Evolutionary conservation across 352 stramenopile genomes (phyloP), one percentile per base, ranked within the genome.

Genomic region (Globisporangium nodosum): DNA sequence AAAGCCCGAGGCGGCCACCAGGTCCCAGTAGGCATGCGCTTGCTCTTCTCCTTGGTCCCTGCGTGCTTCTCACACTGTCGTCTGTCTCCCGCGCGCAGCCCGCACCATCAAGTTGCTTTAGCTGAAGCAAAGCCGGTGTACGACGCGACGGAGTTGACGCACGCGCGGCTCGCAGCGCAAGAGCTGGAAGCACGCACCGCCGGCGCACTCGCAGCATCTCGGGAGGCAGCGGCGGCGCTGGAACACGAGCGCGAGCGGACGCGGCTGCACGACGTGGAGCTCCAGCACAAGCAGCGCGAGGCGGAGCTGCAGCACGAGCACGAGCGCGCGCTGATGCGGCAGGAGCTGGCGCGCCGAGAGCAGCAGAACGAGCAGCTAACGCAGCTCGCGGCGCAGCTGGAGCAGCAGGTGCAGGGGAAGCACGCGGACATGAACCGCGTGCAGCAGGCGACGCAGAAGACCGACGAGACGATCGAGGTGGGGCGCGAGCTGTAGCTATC

Each of bases 391-490:
- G 61, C 66, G 21, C 63, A 69, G 40, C 31, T 85, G 45, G 69
- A 85, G 21, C 43, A 52, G 1, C 70, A 73, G n/a, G 21, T 73
- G 16, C 56, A 73, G 35, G 60, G 60, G 46, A 73, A 72, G 24
- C 66, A 74, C 18, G 65, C 69, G 13, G 60, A 64, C 31, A 57
- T 71, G 16, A 39, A 59, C 30, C 58, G 64, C 30, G 74, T 80
- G 39, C 64, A 73, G 56, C 61, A 78, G 24, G 66, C 66, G 24
- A 57, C 73, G 15, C 61, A 51, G 15, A 63, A 66, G 40, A 84
- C 69, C 0, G 76, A 84, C 53, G 62, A 80, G 21, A 68, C 76
- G 13, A 66, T 87, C n/a, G 71, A 87, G 74, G 76, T 81, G 57
- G 8, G 50, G 33, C 8, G 33, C 0, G 33, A 9, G 5, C 33